Percentiles rank a stretch among this genome's conserved stretches.
Conservation (phyloP, 202 grass and related monocot species). For the Sporobolus alterniflorus region DNA sequence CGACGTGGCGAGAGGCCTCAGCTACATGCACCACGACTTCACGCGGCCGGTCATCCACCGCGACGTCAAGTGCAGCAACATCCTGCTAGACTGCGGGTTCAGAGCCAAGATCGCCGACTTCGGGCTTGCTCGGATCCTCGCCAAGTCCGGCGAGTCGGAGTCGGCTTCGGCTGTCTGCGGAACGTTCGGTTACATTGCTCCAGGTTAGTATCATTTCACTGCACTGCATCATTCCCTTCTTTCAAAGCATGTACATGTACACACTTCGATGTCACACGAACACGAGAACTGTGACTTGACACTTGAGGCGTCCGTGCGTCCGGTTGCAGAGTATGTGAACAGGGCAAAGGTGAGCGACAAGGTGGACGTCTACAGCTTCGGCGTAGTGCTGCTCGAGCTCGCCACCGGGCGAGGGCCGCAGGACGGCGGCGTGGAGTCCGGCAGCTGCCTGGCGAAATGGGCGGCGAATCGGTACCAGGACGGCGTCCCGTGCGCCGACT, state of each 20-base stretch:
- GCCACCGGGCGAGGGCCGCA: slow-evolving; percentile 2
- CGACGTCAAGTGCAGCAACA: slow-evolving; percentile 77
- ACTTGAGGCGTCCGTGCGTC: too few species aligned
- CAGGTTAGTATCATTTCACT: slow-evolving; percentile 32
- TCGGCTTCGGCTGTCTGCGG: slow-evolving; percentile 46
- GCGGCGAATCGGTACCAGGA: not conserved
- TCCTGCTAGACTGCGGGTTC: slow-evolving; percentile 55
- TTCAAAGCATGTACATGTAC: not conserved
- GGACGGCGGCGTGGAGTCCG: slow-evolving; percentile 19
- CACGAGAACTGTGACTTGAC: too few species aligned
- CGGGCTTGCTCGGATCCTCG: slow-evolving; percentile 64
- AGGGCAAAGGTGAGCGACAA: slow-evolving; percentile 42
- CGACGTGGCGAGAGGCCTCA: slow-evolving; percentile 48
- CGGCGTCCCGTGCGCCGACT: not conserved
- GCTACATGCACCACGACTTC: slow-evolving; percentile 70
- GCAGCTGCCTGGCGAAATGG: slow-evolving; percentile 30
- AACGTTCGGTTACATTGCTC: slow-evolving; percentile 77
- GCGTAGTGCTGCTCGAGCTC: slow-evolving; percentile 66
- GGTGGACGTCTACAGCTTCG: slow-evolving; percentile 64
- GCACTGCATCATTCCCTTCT: not conserved
- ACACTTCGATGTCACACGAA: not conserved
- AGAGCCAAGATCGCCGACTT: slow-evolving; percentile 71
- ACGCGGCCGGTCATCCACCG: slow-evolving; percentile 58
- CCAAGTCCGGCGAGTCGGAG: slow-evolving; percentile 37
- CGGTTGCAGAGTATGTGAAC: slow-evolving; percentile 30